phyloP scores from a whole-genome alignment of 805 yeast species.

The Grigorovia transvaalensis region DNA sequence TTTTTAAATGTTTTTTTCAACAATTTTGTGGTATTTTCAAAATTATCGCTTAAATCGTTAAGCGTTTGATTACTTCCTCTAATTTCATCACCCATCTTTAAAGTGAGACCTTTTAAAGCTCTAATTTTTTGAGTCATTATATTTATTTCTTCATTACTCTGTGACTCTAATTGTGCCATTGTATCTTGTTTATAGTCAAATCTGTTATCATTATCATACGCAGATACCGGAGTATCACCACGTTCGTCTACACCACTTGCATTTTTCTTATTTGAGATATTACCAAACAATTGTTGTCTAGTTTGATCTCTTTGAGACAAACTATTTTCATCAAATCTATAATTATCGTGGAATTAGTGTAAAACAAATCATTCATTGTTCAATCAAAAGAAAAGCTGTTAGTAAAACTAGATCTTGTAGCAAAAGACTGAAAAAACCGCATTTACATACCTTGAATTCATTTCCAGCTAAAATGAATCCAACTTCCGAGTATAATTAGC shows the following conservation, averaged over 20 bases:
- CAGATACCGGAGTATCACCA: conserved; percentile 26
- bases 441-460: not conserved
- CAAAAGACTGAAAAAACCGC: too few relatives aligned
- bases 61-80: conserved; percentile 41
- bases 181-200: conserved; percentile 42
- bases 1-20: conserved; percentile 44
- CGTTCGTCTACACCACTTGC: conserved; percentile 1
- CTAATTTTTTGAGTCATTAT: conserved; percentile 45
- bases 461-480: too few relatives aligned
- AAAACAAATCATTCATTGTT: not conserved
- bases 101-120: conserved; percentile 44
- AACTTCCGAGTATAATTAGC: too few relatives aligned
- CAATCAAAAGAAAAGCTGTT: too few relatives aligned
- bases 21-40: conserved; percentile 36
- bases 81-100: conserved; percentile 57
- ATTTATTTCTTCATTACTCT: conserved; percentile 49
- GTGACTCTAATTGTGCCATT: conserved; percentile 53
- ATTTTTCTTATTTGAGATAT: conserved; percentile 1
- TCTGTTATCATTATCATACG: conserved; percentile 30
- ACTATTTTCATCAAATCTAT: conserved; percentile 12
- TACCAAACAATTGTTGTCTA: conserved; percentile 26
- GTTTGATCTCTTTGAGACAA: conserved; percentile 22
- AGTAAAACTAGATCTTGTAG: too few relatives aligned
- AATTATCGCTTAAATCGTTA: conserved; percentile 33
- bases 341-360: not conserved